A percentile compares a stretch with the other conserved stretches of the same genome.
Evolutionary conservation across 1,284 basidiomycete genomes (phyloP).

Genomic region (Agaricales sp.): DNA sequence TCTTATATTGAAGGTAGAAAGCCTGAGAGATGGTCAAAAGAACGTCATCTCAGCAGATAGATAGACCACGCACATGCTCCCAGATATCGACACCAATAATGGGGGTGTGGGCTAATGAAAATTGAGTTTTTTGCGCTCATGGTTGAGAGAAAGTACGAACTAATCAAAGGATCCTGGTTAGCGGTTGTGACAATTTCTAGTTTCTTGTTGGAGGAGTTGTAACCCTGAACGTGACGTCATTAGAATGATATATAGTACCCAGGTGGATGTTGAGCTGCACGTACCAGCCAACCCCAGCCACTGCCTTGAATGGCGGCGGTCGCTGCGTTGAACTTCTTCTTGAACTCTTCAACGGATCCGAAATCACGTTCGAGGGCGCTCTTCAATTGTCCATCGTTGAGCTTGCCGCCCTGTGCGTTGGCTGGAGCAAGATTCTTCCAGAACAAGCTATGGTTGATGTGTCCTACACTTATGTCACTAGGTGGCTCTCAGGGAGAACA

Average conservation of each 20-base stretch:
- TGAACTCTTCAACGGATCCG: constrained; percentile 79
- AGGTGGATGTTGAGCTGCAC: constrained; percentile 17
- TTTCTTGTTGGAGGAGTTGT: constrained; percentile 59
- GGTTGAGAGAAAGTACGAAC: constrained; percentile 24
- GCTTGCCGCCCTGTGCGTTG: constrained; percentile 52
- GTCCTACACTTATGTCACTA: constrained; percentile 54
- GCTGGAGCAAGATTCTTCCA: constrained; percentile 90
- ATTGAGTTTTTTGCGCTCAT: constrained; percentile 3
- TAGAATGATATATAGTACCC: no score
- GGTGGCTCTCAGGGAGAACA: not conserved
- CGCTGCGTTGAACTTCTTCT: constrained; percentile 73
- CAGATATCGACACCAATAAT: constrained; percentile 97
- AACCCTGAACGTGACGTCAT: constrained; percentile 42
- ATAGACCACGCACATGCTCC: constrained; percentile 62
- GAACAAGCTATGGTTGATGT: constrained; percentile 92
- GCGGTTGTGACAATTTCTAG: constrained; percentile 87
- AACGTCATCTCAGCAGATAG: constrained; percentile 5
- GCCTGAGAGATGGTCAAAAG: constrained; percentile 29
- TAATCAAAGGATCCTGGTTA: constrained; percentile 93
- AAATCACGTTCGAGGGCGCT: constrained; percentile 78
- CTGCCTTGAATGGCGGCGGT: constrained; percentile 96
- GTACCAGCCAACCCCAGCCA: constrained; percentile 95
- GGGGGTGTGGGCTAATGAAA: constrained; percentile 62
- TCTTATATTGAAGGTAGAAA: constrained; percentile 88
- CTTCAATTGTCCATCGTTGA: constrained; percentile 69